Evolutionary conservation across 73 alveolate species (phyloP).

Genomic region (Stentor roeselii): DNA sequence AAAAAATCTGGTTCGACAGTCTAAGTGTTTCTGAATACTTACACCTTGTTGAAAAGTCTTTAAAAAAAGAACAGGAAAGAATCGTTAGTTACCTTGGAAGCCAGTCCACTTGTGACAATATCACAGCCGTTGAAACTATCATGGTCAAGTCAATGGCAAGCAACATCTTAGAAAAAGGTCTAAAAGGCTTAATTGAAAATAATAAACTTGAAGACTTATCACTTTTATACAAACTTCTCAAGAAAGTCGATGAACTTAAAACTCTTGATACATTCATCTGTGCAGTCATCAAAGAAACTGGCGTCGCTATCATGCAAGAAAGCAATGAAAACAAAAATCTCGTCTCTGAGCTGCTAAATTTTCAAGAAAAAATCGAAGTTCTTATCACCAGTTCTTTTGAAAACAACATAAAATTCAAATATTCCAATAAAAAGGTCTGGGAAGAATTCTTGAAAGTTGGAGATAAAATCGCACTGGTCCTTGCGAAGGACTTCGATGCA

Average conservation of each 20-base stretch:
- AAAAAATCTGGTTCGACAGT: not conserved
- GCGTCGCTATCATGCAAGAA: conserved; percentile 12
- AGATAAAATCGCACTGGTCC: conserved; percentile 22
- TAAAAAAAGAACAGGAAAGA: conserved; percentile 17
- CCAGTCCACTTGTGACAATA: not conserved
- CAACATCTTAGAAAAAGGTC: conserved; percentile 18
- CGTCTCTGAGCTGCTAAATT: not conserved
- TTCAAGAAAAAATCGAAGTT: conserved; percentile 31
- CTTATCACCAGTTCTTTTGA: conserved; percentile 25
- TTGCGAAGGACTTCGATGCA: conserved; percentile 43
- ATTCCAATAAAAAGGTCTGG: conserved; percentile 25
- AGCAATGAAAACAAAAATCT: conserved; percentile 6
- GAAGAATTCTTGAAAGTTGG: conserved; percentile 36
- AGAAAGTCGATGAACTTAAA: conserved; percentile 4
- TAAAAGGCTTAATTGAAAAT: conserved; percentile 7
- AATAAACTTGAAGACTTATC: conserved; percentile 31
- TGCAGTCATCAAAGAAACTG: not conserved
- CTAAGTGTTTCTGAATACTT: conserved; percentile 23
- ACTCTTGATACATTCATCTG: conserved; percentile 17
- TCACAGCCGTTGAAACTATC: not conserved
- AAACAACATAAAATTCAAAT: conserved; percentile 25
- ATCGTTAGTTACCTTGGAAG: not conserved
- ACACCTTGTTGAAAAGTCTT: not conserved
- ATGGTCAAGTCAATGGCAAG: not conserved
- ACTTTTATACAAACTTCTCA: conserved; percentile 27